Evolutionary conservation across 805 yeast genomes (phyloP), one percentile per base, ranked within the genome.

Genomic region (Saturnispora ahearnii): DNA sequence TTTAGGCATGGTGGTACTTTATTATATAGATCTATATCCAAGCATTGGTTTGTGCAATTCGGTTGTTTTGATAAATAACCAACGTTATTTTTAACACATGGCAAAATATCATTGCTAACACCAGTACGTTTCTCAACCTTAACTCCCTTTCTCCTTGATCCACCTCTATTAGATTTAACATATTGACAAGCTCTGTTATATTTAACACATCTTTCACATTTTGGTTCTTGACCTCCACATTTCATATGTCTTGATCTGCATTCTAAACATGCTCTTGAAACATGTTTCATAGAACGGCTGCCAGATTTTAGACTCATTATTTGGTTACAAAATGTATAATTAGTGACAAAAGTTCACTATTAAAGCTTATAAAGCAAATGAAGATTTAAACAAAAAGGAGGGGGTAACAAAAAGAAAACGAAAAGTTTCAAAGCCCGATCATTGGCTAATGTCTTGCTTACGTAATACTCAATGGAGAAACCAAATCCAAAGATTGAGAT

Each of bases 401-500:
- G 8, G 15, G 6, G 5, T 38, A 11, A 9, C 28, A 22, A 24
- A 38, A 22, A 26, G 18, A 24, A 38, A 38, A 34, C 12, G 12
- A n/a, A 34, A 38, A 38, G 31, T 26, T 46, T 47, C 50, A 47
- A 47, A 47, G 33, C 50, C 50, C 50, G 50, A 47, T 15, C 29
- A 24, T 34, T 21, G 26, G 30, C 28, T n/a, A 18, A 22, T 34
- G 3, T 12, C 7, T 15, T 9, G 31, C 38, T 42, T 42, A 42
- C 26, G 22, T 42, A 42, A 42, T 10, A 13, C 88, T 78, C 32
- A 91, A 70, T 2, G 98, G 96, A 10, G 96, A 89, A 2, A 87
- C 93, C 43, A 93, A 70, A 40, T 78, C 85, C 48, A 84, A 74
- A 13, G 95, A 95, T 54, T 95, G 76, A 41, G 76, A 79, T 52